Base-by-base conservation (phyloP, 2,329 filamentous ascomycete species). In the Alternaria gaisen region DNA sequence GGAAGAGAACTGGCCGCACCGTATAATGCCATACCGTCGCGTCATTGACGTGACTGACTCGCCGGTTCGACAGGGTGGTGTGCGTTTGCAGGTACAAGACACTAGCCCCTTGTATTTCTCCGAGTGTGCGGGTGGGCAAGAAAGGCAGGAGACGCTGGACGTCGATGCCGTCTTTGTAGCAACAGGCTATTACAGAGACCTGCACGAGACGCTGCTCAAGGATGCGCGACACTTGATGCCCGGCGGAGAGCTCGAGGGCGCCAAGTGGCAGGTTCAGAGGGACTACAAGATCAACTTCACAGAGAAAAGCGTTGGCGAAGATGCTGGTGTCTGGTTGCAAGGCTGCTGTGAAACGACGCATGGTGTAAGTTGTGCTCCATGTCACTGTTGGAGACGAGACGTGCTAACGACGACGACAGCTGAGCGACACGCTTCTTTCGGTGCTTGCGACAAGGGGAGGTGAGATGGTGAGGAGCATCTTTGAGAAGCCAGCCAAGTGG, bases 261-360 rank as follows among this genome's bases (percentile, higher is more conserved):
- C 83, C 30, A 83, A 86, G 61, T 90, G 92, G 81, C 83, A 84
- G 16, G 91, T 97, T 1, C 84, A 84, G 32, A 86, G 94, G 54
- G 87, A 97, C 77, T 98, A 98, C 79, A 85, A 85, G 53, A 87
- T 97, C 50, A 82, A 89, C 60, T 93, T 96, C 75, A 84, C 86
- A 50, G 81, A 86, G 1, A 89, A 86, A 30, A 84, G 86, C 48
- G 90, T 98, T 34, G 85, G 88, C n/a, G 75, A 84, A 0, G 87
- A 89, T 44, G 90, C 92, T 14, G 94, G 94, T 4, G 84, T 98
- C 60, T 98, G 92, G 90, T 83, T 98, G 70, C 95, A 98, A 78
- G 94, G 94, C 32, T 97, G 94, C 82, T 96, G 93, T 77, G 94
- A 98, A 83, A 88, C 85, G 63, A 97, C 93, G 34, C 94, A 98